Base-by-base conservation (phyloP, 495 filamentous ascomycete genomes). In the Bryoglossum gracile region DNA sequence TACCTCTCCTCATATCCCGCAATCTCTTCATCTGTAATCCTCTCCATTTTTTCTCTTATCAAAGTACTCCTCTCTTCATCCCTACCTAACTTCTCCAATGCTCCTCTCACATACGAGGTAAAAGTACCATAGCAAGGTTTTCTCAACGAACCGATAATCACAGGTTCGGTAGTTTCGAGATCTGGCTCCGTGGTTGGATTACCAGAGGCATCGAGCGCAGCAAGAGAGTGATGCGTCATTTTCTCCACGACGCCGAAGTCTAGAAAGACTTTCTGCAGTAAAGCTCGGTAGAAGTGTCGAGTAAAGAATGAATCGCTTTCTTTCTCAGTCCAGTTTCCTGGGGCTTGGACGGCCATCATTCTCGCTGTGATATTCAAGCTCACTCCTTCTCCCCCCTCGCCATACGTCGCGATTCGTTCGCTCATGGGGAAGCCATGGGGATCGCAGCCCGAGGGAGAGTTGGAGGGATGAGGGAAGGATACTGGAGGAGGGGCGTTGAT, bases 331-430 rank as follows among this genome's bases (percentile, higher is more conserved):
- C 92, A 98, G 62, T 97, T 97, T 22, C 83, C 74, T 0, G 91
- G 89, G 1, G 92, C 92, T 68, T 98, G 92, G 11, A 91, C 85
- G 25, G 89, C 90, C 92, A 96, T 94, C 78, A 94, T 92, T 21
- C 94, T 76, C 0, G 92, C 89, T 0, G 92, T 98, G 59, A 98
- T 95, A 62, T 98, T 97, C 48, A 97, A 73, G 21, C 86, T 75
- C 38, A 95, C 69, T 14, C 89, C 89, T 24, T 67, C 65, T 18
- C 62, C 54, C 8, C 34, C 34, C 16, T 8, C 16, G 5, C 10
- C 34, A 53, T 85, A 87, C 0, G 66, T 70, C 44, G 76, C 80
- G n/a, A 94, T 60, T 8, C 74, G 71, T 35, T 84, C 74, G 26
- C 85, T 90, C 84, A 98, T 89, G 0, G 92, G 92, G 60, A 95